phyloP scores from a whole-genome alignment of 1,284 basidiomycete genomes.

The Ganoderma leucocontextum region DNA sequence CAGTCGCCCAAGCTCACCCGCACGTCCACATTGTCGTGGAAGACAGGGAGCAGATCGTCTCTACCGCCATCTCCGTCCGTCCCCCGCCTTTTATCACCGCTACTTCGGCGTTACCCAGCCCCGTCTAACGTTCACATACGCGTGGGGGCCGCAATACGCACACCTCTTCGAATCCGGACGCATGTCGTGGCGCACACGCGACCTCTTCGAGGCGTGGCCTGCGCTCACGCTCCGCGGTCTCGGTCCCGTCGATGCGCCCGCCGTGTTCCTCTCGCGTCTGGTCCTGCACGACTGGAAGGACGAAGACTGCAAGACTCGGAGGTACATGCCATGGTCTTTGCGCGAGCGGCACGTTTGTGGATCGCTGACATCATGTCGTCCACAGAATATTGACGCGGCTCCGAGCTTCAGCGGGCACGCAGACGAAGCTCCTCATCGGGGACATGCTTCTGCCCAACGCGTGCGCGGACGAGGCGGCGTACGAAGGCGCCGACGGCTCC shows the following conservation, averaged over 20 bases:
- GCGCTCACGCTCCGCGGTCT: conserved; percentile 15
- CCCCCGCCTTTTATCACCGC: not conserved
- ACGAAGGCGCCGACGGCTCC: not conserved
- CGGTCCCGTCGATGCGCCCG: conserved; percentile 26
- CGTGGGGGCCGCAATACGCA: conserved; percentile 35
- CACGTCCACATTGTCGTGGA: conserved; percentile 70
- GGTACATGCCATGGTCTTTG: not conserved
- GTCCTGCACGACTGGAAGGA: conserved; percentile 79
- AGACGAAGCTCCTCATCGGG: conserved; percentile 66
- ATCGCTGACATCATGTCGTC: not conserved
- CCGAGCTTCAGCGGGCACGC: conserved; percentile 37
- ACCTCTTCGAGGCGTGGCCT: conserved; percentile 63
- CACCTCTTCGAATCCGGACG: conserved; percentile 34
- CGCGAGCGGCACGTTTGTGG: too few relatives aligned
- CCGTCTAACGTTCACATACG: conserved; percentile 21
- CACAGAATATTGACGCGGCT: conserved; percentile 38
- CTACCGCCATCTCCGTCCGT: conserved; percentile 51
- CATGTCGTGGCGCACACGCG: conserved; percentile 54
- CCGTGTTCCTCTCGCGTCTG: conserved; percentile 71
- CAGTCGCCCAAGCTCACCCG: conserved; percentile 64
- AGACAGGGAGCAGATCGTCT: conserved; percentile 67
- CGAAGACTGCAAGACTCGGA: conserved; percentile 39
- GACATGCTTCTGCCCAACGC: conserved; percentile 73
- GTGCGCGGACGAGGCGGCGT: conserved; percentile 44
- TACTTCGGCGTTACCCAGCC: too few relatives aligned